Evolutionary conservation across 2,329 filamentous ascomycete species (phyloP), one percentile per base, ranked within the genome.

Genomic region (Verticillium albo-atrum): DNA sequence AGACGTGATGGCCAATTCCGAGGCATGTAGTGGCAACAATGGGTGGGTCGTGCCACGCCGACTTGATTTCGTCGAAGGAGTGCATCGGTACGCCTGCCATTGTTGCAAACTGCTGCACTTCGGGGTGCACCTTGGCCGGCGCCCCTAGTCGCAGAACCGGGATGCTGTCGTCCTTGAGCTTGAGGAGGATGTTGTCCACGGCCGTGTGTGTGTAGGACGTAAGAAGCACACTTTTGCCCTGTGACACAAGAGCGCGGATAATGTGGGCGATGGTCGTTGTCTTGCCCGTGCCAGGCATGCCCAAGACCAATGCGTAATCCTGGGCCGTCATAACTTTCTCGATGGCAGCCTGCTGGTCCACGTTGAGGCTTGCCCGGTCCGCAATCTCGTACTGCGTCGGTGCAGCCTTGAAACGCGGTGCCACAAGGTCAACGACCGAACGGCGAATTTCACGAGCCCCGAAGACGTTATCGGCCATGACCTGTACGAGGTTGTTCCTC

Each of bases 191-290:
- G 65, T 99, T 99, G 83, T 99, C 95, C 3, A 99, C 95, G 3
- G 95, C 95, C 1, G 93, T 97, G 70, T 99, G 95, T 0, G 95
- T 99, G 72, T 98, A 98, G 0, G 93, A 97, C 0, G 95, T 96
- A 47, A 99, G 79, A 6, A 99, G 79, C 15, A 99, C 92, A 59
- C 90, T 96, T 76, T 98, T 98, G 12, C 92, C 90, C 72, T 96
- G 91, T 0, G 89, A 87, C 5, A 95, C 89, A 30, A 99, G 80
- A 1, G 94, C 91, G 52, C 91, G 88, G 68, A 99, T 98, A 66
- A 99, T 97, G 71, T 98, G 93, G 5, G 94, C 92, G 68, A 99
- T 98, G 0, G 95, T 99, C 0, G 95, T 99, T 3, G 95, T 99
- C 75, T 99, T 99, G 60, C 95, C 95, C 0, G 95, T 99, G 7